These are phyloP conservation scores for Cutaneotrichosporon arboriforme DNA, from an alignment of 1,284 basidiomycete genomes.

Conservation along the genomic window DNA sequence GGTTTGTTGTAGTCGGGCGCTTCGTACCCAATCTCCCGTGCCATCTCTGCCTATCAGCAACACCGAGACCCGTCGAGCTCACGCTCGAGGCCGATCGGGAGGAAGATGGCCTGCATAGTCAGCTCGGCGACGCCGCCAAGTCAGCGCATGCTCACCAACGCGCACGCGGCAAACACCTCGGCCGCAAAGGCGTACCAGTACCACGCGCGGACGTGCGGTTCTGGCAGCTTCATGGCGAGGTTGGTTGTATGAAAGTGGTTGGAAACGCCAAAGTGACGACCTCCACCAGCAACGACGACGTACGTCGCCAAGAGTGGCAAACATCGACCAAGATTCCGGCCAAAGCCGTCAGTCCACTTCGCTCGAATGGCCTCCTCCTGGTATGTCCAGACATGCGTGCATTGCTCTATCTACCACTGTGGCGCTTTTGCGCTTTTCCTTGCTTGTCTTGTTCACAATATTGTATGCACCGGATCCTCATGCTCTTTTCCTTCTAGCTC, in stretches of 20 bases:
- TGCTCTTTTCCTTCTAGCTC: background rate
- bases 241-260: background rate
- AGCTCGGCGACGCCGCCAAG: background rate
- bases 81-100: conserved; percentile 47
- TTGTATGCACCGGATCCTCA: background rate
- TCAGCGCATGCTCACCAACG: conserved; percentile 21
- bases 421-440: background rate
- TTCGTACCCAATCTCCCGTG: conserved; percentile 38
- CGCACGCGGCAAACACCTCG: conserved; percentile 44
- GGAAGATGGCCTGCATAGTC: conserved; percentile 41
- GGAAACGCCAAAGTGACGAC: background rate
- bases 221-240: conserved; percentile 4
- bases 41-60: conserved; percentile 32
- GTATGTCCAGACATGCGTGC: background rate
- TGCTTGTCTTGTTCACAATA: background rate
- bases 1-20: conserved; percentile 30
- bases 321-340: too few species aligned
- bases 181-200: conserved; percentile 45
- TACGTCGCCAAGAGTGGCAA: too few species aligned
- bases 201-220: conserved; percentile 37
- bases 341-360: too few species aligned
- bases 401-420: background rate
- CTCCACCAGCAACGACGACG: background rate
- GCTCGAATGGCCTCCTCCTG: background rate
- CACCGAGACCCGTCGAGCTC: conserved; percentile 4